These are phyloP conservation scores for Alloascoidea hylecoeti DNA, from an alignment of 805 yeast species.

Conservation along the genomic window DNA sequence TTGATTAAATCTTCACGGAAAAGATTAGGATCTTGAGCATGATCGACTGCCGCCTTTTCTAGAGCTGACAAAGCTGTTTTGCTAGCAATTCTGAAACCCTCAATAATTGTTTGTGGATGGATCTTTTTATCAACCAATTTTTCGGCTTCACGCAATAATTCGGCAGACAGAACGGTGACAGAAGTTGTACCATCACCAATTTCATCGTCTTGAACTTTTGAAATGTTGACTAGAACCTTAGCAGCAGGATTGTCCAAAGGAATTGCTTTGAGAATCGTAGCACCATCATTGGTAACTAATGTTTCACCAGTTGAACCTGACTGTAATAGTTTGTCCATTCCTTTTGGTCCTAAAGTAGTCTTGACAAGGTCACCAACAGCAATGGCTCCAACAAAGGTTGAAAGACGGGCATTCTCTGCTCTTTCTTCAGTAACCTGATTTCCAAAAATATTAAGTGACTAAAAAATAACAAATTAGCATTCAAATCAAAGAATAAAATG, in stretches of 20 bases:
- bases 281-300: conserved; percentile 94
- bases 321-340: conserved; percentile 93
- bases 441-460: conserved; percentile 88
- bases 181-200: conserved; percentile 98
- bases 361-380: conserved; percentile 98
- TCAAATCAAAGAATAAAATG: background rate
- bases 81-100: conserved; percentile 85
- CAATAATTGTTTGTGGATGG: conserved; percentile 96
- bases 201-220: conserved; percentile 94
- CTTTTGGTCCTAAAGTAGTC: conserved; percentile 92
- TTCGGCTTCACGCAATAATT: conserved; percentile 90
- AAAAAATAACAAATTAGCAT: conserved; percentile 5
- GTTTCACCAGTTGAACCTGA: conserved; percentile 70
- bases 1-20: conserved; percentile 69
- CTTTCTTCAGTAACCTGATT: conserved; percentile 97
- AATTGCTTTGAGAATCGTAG: conserved; percentile 85
- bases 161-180: conserved; percentile 90
- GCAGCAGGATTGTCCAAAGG: conserved; percentile 98
- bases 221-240: conserved; percentile 83
- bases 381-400: conserved; percentile 96
- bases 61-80: conserved; percentile 76
- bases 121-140: conserved; percentile 81
- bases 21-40: conserved; percentile 36
- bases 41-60: conserved; percentile 63
- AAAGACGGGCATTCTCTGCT: conserved; percentile 95